Base-by-base conservation (phyloP, 208 protist genomes). In the Acanthamoeba castellanii region DNA sequence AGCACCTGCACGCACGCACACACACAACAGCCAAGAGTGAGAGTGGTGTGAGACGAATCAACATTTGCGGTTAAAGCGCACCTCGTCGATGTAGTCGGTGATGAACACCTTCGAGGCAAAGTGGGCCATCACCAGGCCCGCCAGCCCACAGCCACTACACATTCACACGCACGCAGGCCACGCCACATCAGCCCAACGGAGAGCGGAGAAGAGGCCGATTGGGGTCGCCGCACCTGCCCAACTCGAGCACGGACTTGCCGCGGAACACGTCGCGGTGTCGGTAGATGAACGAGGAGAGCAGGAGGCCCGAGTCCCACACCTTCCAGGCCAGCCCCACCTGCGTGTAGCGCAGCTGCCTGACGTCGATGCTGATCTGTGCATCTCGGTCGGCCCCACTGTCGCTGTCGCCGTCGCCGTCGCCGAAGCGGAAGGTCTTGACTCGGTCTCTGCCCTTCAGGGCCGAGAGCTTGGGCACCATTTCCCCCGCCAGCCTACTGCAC, bases 81-180 rank as follows among this genome's bases (percentile, higher is more conserved):
- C 78, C 78, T 87, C 78, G 25, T 87, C 78, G 25, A 87, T 52
- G 50, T 27, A 87, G 50, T 87, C 78, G 8, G 78, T 87, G 1
- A 87, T 30, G 78, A 87, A 32, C 27, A 87, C 78, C 50, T 61
- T 25, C 8, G 78, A 4, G 11, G 78, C 78, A 42, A 61, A 64
- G 20, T 61, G 78, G 25, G 78, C 78, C 78, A 87, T 87, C 78
- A 87, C 78, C 78, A 87, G 50, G 1, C 78, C 78, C n/a, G 78
- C 78, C 78, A 87, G 27, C 14, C 78, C 78, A 30, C 78, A 87
- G 3, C 78, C 78, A 37, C 78, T 87, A 22, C 64, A 32, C 64
- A 70, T 27, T 18, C 59, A 64, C 59, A 78, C 37, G 34, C 20
- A 47, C 34, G 37, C 47, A 52, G 7, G 34, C 66, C 9, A 22